Evolutionary conservation across 2,329 filamentous ascomycete genomes (phyloP).

Genomic region (Ascocoryne sarcoides): DNA sequence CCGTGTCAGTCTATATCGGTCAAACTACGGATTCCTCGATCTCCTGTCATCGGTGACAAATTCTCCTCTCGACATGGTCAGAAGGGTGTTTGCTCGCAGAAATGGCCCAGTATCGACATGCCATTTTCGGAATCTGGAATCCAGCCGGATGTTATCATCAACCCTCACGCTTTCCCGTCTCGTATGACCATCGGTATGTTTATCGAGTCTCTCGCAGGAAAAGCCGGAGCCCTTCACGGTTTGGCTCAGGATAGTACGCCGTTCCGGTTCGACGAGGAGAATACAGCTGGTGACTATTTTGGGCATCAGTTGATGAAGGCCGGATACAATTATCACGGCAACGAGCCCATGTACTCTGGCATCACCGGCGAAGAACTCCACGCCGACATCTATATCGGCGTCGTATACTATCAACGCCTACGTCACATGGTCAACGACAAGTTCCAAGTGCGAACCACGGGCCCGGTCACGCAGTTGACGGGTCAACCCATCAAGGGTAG

Average conservation of each 20-base stretch:
- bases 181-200: conserved; percentile 99
- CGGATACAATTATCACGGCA: conserved; percentile 96
- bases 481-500: conserved; percentile 96
- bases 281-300: conserved; percentile 90
- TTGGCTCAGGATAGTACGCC: conserved; percentile 94
- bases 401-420: conserved; percentile 96
- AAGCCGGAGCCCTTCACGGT: conserved; percentile 87
- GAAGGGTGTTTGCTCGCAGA: conserved; percentile 93
- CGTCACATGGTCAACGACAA: conserved; percentile 99
- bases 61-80: conserved; percentile 98
- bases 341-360: conserved; percentile 97
- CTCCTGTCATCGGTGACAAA: conserved; percentile 93
- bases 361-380: conserved; percentile 91
- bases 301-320: conserved; percentile 91
- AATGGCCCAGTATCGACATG: conserved; percentile 91
- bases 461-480: conserved; percentile 80
- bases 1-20: conserved; percentile 82
- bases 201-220: conserved; percentile 91
- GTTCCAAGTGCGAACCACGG: conserved; percentile 94
- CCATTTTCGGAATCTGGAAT: conserved; percentile 95
- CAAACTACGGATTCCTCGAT: conserved; percentile 85
- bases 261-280: conserved; percentile 86
- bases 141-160: conserved; percentile 96
- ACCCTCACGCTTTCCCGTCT: conserved; percentile 97
- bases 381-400: conserved; percentile 91